Evolutionary conservation across 2,329 filamentous ascomycete genomes (phyloP).

Genomic region (Raffaelea albimanens): DNA sequence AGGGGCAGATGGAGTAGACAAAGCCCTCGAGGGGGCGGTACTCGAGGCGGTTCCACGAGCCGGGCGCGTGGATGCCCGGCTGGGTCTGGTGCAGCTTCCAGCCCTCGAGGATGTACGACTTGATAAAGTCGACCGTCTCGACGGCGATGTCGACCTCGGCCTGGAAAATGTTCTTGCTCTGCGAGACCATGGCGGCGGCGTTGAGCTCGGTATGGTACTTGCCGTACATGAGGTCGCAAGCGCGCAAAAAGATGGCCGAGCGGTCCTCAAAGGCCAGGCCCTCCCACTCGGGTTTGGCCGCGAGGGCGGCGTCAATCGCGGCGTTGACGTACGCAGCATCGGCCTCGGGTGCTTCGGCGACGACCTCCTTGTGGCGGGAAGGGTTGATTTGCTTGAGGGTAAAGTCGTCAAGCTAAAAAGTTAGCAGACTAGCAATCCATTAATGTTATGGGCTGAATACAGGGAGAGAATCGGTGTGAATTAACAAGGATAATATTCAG

Average conservation of each 20-base stretch:
- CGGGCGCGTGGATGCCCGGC: background rate
- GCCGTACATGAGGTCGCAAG: background rate
- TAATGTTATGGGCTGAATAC: too few relatives aligned
- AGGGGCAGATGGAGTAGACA: constrained; percentile 85
- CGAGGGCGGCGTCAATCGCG: background rate
- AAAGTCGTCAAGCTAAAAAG: too few relatives aligned
- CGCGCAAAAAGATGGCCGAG: background rate
- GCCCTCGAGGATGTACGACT: background rate
- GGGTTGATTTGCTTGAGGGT: background rate
- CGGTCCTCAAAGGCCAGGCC: background rate
- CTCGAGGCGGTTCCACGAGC: constrained; percentile 45
- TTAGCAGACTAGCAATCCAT: too few relatives aligned
- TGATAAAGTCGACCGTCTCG: background rate
- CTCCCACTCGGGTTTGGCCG: background rate
- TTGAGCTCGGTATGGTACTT: background rate
- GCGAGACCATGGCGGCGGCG: background rate
- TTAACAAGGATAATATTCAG: too few relatives aligned
- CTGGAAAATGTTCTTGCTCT: background rate
- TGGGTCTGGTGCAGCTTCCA: background rate
- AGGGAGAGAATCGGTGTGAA: too few relatives aligned
- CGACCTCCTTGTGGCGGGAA: background rate
- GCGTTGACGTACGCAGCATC: background rate
- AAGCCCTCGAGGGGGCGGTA: constrained; percentile 88
- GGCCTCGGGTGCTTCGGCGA: background rate
- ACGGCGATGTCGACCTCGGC: background rate